Base-by-base conservation (phyloP, 345 rosid genomes). In the Lepidium didymum region DNA sequence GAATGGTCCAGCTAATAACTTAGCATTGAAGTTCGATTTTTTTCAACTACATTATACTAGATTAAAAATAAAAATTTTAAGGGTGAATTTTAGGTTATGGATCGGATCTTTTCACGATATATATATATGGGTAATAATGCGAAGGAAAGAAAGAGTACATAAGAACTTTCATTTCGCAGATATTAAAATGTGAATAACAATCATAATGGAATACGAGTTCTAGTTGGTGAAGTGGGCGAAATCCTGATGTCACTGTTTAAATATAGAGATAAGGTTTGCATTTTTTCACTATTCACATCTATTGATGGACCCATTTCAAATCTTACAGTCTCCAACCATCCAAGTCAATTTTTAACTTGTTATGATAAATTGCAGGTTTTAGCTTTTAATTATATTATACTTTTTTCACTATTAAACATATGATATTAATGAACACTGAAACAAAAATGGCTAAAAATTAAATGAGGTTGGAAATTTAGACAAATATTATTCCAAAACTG, bases 201-300 rank as follows among this genome's bases (percentile, higher is more conserved):
- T n/a, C 33, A 19, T 70, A 61, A 61, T 50, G 34, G 34, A 38
- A 31, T 35, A 25, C 27, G 64, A 62, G 56, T 64, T 72, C 50
- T 13, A 25, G 76, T 56, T 64, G 76, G 76, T 72, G 64, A 64
- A 64, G 70, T 64, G 70, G 76, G 76, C 56, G 76, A 64, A 64
- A 27, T 9, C n/a, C 64, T 13, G 44, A 62, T 71, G 27, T 46
- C 51, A 45, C 3, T 13, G 31, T 40, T n/a, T 63, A 15, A 55
- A n/a, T 40, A 7, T 23, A 0, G 11, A 41, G 2, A 47, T 0
- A 40, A 11, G 5, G 10, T 37, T 60, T 18, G 38, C 49, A 61
- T 70, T 53, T 14, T 34, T 33, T 38, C 43, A 62, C 51, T 27
- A 10, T 9, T 36, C 50, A 55, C 57, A 63, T 63, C 55, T 45